Conservation (phyloP, 441 rosid species). For the Populus hybrid region DNA sequence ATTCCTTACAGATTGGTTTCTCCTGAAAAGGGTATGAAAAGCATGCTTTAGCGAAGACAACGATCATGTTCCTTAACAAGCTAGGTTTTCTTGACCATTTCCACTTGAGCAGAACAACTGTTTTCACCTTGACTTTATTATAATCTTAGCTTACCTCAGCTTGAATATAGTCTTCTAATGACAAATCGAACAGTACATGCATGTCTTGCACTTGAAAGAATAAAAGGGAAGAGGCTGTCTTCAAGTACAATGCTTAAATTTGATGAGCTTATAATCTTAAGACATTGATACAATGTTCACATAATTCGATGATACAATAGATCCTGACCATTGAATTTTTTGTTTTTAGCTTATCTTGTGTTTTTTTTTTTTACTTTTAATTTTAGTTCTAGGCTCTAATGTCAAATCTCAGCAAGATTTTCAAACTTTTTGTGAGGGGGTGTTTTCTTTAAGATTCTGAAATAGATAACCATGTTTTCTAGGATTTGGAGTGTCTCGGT, state of each 20-base stretch:
- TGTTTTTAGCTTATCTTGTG: not conserved
- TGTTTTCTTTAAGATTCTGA: not conserved
- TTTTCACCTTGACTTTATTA: not conserved
- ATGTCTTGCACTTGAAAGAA: no score
- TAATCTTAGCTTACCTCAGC: not conserved
- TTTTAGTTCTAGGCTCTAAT: no score
- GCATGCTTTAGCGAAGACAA: not conserved
- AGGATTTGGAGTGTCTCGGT: not conserved
- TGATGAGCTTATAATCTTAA: no score
- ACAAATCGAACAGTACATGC: no score
- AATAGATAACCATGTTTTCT: not conserved
- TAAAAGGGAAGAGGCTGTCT: not conserved
- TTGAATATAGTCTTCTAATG: not conserved
- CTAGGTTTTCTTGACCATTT: not conserved
- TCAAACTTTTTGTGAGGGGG: not conserved
- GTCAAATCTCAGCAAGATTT: no score
- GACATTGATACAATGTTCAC: not conserved
- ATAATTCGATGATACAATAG: no score
- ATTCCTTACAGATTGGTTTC: not conserved
- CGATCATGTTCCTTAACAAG: not conserved
- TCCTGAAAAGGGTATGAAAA: not conserved
- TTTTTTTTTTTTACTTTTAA: no score
- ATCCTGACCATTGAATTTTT: not conserved
- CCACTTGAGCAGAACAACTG: not conserved
- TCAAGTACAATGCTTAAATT: not conserved